These are phyloP conservation scores for Tubosaeta sp. DNA, from an alignment of 768 basidiomycete species.

Conservation along the genomic window DNA sequence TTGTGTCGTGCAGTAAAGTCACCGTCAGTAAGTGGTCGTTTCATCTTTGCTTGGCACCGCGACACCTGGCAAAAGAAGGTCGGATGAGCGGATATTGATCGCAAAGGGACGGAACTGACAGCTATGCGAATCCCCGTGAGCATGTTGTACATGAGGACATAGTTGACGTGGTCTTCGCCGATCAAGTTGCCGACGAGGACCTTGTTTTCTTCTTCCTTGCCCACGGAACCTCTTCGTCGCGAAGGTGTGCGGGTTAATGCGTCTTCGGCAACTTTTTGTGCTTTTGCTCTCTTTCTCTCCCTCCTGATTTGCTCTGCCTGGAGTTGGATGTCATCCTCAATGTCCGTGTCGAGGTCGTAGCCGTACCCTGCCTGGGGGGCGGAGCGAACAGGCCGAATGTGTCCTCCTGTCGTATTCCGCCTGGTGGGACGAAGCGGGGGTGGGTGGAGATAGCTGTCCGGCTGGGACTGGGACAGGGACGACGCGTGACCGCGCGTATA, in stretches of 20 bases:
- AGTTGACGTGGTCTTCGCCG: conserved; percentile 98
- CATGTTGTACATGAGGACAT: conserved; percentile 99
- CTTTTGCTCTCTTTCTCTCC: conserved; percentile 74
- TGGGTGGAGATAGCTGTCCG: conserved; percentile 53
- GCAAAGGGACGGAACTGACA: conserved; percentile 41
- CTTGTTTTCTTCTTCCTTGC: conserved; percentile 42
- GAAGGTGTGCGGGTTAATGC: conserved; percentile 39
- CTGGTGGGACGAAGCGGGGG: conserved; percentile 47
- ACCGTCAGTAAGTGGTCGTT: conserved; percentile 74
- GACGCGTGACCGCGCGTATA: conserved; percentile 16
- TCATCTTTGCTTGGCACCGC: conserved; percentile 92
- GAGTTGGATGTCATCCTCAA: conserved; percentile 66
- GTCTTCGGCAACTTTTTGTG: conserved; percentile 59
- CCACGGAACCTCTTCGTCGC: conserved; percentile 19
- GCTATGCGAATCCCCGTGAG: conserved; percentile 96
- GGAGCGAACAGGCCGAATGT: conserved; percentile 27
- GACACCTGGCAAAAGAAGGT: conserved; percentile 63
- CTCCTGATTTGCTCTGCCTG: conserved; percentile 84
- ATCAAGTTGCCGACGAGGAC: conserved; percentile 92
- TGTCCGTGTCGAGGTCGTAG: conserved; percentile 36
- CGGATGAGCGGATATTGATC: conserved; percentile 1
- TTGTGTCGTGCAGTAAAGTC: conserved; percentile 91
- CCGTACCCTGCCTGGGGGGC: conserved; percentile 33
- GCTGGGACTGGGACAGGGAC: conserved; percentile 25
- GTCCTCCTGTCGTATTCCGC: conserved; percentile 69